A percentile compares a stretch with the other conserved stretches of the same genome.
phyloP scores from a whole-genome alignment of 2,329 filamentous ascomycete genomes.

The Neonectria hederae region DNA sequence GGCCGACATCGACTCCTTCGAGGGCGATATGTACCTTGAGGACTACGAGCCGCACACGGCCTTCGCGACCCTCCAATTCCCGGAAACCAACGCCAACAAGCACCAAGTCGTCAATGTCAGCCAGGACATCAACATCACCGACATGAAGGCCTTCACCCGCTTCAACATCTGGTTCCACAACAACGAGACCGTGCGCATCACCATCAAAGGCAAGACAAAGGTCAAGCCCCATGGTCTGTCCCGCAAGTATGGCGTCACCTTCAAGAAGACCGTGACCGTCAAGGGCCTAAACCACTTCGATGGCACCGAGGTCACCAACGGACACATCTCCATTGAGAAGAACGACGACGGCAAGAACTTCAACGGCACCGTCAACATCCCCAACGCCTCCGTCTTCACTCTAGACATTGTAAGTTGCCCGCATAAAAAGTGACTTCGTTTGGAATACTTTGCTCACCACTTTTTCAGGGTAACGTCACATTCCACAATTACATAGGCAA shows the following conservation, averaged over 20 bases:
- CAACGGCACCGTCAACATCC: conserved; percentile 66
- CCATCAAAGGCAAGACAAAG: conserved; percentile 61
- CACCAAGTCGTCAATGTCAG: conserved; percentile 62
- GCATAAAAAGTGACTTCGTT: not conserved
- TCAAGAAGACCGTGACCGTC: conserved; percentile 64
- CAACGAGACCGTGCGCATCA: conserved; percentile 60
- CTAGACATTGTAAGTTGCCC: conserved; percentile 66
- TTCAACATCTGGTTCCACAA: conserved; percentile 66
- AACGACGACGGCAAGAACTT: conserved; percentile 66
- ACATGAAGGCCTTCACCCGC: conserved; percentile 59
- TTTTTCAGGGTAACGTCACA: conserved; percentile 66
- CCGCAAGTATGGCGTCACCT: conserved; percentile 60
- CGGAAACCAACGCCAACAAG: conserved; percentile 59
- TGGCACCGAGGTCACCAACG: conserved; percentile 62
- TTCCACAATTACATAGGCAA: conserved; percentile 67
- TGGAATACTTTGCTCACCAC: conserved; percentile 14
- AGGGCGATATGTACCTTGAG: conserved; percentile 64
- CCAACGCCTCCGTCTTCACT: conserved; percentile 71
- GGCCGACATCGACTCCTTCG: conserved; percentile 61
- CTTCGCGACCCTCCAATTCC: conserved; percentile 63
- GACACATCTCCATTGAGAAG: conserved; percentile 55
- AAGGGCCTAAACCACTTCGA: conserved; percentile 64
- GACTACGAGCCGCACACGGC: conserved; percentile 57
- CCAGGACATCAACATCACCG: conserved; percentile 57
- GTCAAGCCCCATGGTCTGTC: conserved; percentile 61